Base-by-base conservation (phyloP, 1,284 basidiomycete species). In the Mycena citricolor region DNA sequence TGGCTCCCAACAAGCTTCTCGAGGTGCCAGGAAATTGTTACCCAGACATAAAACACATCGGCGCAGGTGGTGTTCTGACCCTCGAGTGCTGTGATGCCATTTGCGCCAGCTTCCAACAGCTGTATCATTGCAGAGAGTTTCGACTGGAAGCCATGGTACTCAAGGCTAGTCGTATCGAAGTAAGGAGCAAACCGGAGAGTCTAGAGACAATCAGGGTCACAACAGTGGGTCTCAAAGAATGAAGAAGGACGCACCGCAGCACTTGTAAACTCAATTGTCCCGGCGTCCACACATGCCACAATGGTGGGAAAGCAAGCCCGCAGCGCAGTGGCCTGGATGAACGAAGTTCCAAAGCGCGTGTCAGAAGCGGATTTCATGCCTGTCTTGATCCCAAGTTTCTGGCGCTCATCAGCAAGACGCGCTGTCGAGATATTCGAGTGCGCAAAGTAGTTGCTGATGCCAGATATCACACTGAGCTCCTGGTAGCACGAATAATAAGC, bases 1-100 rank as follows among this genome's bases (percentile, higher is more conserved):
- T 43, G 44, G 13, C 45, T 47, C 13, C 39, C 43, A 5, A 61
- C 39, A 2, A 58, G 32, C 24, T 46, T 30, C 22, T 59, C 48
- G 8, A 61, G 49, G 14, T 59, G 51, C 35, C 49, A 57, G 0
- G 54, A 56, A 48, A 61, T 61, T 20, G 55, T 55, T 14, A 60
- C 52, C 55, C 56, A 61, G 2, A 46, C 55, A 53, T 56, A 62
- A 31, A 60, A 60, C 13, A 61, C 51, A 44, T 62, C 55, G 3
- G 57, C 52, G 32, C 59, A 60, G 4, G 40, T 61, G 2, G 54
- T 57, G 26, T 56, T 55, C 30, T 58, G 56, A 10, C 55, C 60
- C 36, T 61, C 59, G 11, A 61, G 53, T 8, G 56, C 58, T 1
- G 52, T 23, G 26, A 62, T 54, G 5, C 36, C 55, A 42, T 59